Evolutionary conservation across 441 rosid genomes (phyloP).

Genomic region (Cnidoscolus chayamansa): DNA sequence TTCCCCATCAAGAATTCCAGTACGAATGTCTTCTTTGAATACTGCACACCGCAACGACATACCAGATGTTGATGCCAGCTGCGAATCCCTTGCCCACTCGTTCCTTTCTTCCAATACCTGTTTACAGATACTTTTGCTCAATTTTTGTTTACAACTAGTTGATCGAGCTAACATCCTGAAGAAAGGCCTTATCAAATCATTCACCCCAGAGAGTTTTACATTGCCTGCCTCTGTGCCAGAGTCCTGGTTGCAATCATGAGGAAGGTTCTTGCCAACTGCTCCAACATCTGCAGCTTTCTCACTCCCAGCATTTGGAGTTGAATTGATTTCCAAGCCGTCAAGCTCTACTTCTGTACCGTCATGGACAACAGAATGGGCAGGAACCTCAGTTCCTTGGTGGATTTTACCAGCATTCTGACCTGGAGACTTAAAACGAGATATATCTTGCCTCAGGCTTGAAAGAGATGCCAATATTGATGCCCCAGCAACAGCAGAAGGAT

Average conservation of each 20-base stretch:
- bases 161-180: constrained; percentile 59
- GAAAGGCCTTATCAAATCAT: constrained; percentile 61
- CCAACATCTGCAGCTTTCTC: constrained; percentile 56
- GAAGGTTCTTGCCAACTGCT: constrained; percentile 43
- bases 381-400: constrained; percentile 45
- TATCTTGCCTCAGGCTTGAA: constrained; percentile 58
- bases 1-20: constrained; percentile 67
- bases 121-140: constrained; percentile 62
- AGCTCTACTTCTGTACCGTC: constrained; percentile 50
- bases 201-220: constrained; percentile 62
- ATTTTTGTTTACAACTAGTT: constrained; percentile 51
- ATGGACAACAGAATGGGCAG: constrained; percentile 45
- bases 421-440: constrained; percentile 55
- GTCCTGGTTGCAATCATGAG: constrained; percentile 54
- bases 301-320: constrained; percentile 41
- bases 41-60: constrained; percentile 48
- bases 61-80: constrained; percentile 55
- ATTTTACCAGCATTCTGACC: constrained; percentile 42
- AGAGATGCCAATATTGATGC: constrained; percentile 80
- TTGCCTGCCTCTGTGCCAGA: constrained; percentile 60
- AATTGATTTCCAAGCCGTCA: constrained; percentile 55
- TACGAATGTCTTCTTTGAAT: constrained; percentile 52
- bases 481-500: constrained; percentile 72
- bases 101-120: constrained; percentile 67
- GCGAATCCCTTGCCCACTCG: constrained; percentile 56